Percentiles rank a stretch among this genome's conserved stretches.
phyloP scores from a whole-genome alignment of 176 grass and related monocot genomes.

The Aechmea fasciata region DNA sequence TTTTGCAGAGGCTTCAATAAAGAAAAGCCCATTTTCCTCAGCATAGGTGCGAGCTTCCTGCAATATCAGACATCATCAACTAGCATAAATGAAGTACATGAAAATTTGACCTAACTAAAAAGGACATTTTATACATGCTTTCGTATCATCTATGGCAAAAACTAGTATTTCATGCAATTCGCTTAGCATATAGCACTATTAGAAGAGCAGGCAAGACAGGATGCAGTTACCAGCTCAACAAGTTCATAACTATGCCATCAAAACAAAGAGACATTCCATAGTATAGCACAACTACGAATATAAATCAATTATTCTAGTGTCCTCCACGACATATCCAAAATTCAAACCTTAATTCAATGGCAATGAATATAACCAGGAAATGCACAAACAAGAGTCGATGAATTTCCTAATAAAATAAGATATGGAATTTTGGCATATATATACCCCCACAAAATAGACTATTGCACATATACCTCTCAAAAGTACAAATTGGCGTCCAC shows the following conservation, averaged over 20 bases:
- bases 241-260: neutral
- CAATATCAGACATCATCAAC: conserved; percentile 12
- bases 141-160: neutral
- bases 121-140: neutral
- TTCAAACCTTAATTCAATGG: neutral
- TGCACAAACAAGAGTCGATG: neutral
- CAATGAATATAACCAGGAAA: neutral
- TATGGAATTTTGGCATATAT: neutral
- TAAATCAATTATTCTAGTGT: neutral
- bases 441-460: too few relatives aligned
- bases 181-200: neutral
- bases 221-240: neutral
- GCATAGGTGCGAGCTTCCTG: conserved; percentile 80
- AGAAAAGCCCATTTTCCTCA: conserved; percentile 82
- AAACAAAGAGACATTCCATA: neutral
- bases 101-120: neutral
- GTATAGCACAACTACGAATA: neutral
- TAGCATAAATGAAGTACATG: neutral
- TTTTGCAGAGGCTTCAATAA: conserved; percentile 96
- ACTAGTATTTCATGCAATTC: neutral
- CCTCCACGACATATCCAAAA: neutral
- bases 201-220: neutral
- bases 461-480: too few relatives aligned
- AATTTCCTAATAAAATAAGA: neutral
- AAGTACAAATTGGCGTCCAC: too few relatives aligned